Evolutionary conservation across 805 yeast species (phyloP), one percentile per base, ranked within the genome.

Genomic region (Maudiozyma turicensis): DNA sequence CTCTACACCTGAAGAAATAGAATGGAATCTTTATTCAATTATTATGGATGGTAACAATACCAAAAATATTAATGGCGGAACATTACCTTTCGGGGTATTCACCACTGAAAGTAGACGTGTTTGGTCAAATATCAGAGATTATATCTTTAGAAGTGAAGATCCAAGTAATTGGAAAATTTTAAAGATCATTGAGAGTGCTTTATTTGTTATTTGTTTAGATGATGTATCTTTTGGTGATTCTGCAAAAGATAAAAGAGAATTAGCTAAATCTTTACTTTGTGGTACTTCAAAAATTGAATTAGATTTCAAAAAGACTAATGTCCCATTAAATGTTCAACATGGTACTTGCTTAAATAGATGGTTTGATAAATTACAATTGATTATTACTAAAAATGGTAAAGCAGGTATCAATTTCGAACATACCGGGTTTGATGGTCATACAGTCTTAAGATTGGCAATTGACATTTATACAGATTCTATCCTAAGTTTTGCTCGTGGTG

Each of bases 391-490:
- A 63, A 87, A 89, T 65, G 95, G 95, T 28, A 85, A 86, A 66
- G 96, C 93, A 2, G 97, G 97, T 31, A 82, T 89, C 55, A 89
- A 90, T 65, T 89, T 89, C 63, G 97, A 89, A 61, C 93, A 89
- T 61, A 85, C 97, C 0, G 96, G 96, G 57, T 95, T 89, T 30
- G 97, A 89, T 67, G 97, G 97, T 49, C 96, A 89, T 65, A 89
- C 97, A 0, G 95, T 89, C 5, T 70, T 89, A 55, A 70, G 96
- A 54, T 84, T 85, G 70, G 95, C 88, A 11, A 80, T 88, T 39
- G 96, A 89, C 65, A 85, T 89, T 48, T 89, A 89, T 64, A 89
- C 96, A 0, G 97, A 89, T 64, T 84, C 95, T 1, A 87, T 89
- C 47, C 71, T 89, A 52, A 77, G 90, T 45, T 89, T 88, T 73